Base-by-base conservation (phyloP, 2,329 filamentous ascomycete genomes). In the Fusarium sp. region DNA sequence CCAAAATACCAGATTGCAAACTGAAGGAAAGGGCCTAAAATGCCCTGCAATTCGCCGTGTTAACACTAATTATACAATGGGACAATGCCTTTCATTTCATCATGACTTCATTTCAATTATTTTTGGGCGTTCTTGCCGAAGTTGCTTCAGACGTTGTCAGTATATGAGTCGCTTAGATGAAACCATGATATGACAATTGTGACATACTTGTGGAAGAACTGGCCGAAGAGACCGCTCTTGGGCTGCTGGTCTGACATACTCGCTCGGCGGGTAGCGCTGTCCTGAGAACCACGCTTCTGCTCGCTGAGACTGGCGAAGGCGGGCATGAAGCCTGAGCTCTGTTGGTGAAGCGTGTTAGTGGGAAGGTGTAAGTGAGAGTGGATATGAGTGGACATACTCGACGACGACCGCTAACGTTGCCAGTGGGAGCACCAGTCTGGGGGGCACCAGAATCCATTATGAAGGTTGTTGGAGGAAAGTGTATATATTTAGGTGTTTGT, bases 161-260 rank as follows among this genome's bases (percentile, higher is more conserved):
- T 44, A 25, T 32, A n/a, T 29, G 29, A 46, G 32, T 37, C 6
- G 14, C 45, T 6, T 47, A 12, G 20, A n/a, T 49, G 40, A 20
- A 14, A 29, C 16, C 4, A 27, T 22, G 18, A 18, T 20, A 29
- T 30, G 11, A 47, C 12, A 27, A 25, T 13, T 25, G 51, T 48
- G 14, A 74, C 85, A 56, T 77, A 89, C 87, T 84, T 87, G 71
- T 87, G 82, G 84, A 88, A 89, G 80, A 88, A 83, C 66, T 83
- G 81, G 57, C 84, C 85, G 54, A 89, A 79, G 67, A 88, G 78
- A 42, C 86, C 86, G 2, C 82, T 75, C 52, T 81, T 77, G 16
- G 81, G 81, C 62, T 82, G 82, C 75, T 89, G 87, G 61, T 89
- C 87, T 30, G 81, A 81, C 71, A 89, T 79, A 73, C 86, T 88